Percentiles rank a stretch among this genome's conserved stretches.
phyloP scores from a whole-genome alignment of 306 rosid genomes.

The Citrullus amarus region DNA sequence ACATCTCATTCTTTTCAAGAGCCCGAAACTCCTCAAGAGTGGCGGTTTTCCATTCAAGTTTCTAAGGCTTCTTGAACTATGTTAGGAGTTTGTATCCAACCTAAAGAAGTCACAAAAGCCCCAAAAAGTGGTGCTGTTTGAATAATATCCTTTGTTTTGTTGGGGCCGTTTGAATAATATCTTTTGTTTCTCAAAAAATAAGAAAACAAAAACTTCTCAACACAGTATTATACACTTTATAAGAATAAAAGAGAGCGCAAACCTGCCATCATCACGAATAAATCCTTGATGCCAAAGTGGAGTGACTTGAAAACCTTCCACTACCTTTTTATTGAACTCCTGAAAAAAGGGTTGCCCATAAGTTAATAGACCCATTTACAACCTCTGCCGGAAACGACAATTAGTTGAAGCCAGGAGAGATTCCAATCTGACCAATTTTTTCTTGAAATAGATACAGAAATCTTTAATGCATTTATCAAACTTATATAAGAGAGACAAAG shows the following conservation, averaged over 20 bases:
- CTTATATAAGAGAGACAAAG: not conserved
- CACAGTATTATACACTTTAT: not conserved
- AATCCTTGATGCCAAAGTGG: constrained; percentile 92
- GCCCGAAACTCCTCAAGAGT: not conserved
- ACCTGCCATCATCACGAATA: constrained; percentile 92
- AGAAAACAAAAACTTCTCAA: not conserved
- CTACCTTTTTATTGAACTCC: constrained; percentile 67
- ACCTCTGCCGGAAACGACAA: not conserved
- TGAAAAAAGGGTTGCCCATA: constrained; percentile 17
- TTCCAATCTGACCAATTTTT: not conserved
- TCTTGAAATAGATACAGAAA: not conserved
- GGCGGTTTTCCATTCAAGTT: not conserved
- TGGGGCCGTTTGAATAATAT: no score
- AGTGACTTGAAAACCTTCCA: constrained; percentile 92
- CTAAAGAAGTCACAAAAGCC: not conserved
- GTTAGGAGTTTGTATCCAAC: not conserved
- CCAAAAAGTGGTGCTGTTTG: not conserved
- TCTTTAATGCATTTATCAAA: not conserved
- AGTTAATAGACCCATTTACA: not conserved
- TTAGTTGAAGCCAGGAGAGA: not conserved
- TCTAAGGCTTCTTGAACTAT: not conserved
- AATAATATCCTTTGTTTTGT: no score
- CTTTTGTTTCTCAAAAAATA: no score
- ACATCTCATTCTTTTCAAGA: not conserved
- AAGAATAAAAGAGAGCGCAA: not conserved